These are phyloP conservation scores for Sarocladium strictum DNA, from an alignment of 2,329 filamentous ascomycete genomes.

Conservation along the genomic window DNA sequence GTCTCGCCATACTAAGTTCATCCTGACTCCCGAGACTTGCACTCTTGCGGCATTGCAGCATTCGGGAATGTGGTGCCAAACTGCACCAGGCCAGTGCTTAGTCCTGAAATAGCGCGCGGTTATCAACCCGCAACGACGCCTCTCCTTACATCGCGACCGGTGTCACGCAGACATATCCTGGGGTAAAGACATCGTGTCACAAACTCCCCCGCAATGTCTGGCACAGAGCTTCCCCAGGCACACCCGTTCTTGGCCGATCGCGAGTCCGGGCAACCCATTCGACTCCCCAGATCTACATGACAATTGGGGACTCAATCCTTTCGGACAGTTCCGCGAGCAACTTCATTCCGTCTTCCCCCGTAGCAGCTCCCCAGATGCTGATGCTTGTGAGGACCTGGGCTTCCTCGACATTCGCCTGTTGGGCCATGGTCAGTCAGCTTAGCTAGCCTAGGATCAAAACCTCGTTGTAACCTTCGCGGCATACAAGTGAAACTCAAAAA, in stretches of 20 bases:
- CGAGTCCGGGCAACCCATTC: background rate
- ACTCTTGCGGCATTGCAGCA: background rate
- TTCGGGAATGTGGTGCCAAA: background rate
- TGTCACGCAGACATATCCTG: background rate
- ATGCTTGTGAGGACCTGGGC: background rate
- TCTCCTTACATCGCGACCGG: background rate
- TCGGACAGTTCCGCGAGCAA: background rate
- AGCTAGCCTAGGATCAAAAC: background rate
- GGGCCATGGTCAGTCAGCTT: background rate
- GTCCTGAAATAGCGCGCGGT: background rate
- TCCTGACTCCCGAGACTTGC: background rate
- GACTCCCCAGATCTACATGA: constrained; percentile 2
- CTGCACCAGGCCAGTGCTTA: background rate
- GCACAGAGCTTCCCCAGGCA: background rate
- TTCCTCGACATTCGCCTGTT: background rate
- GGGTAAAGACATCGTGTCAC: background rate
- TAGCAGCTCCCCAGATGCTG: background rate
- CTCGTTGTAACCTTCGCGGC: too few species aligned
- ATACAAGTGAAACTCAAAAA: too few species aligned
- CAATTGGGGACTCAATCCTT: background rate
- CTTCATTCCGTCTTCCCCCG: background rate
- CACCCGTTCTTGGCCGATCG: background rate
- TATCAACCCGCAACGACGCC: background rate
- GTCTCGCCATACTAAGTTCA: background rate
- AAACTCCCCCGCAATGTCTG: background rate